These are phyloP conservation scores for Allantophomopsis cytisporea DNA, from an alignment of 2,329 filamentous ascomycete genomes.

Conservation along the genomic window DNA sequence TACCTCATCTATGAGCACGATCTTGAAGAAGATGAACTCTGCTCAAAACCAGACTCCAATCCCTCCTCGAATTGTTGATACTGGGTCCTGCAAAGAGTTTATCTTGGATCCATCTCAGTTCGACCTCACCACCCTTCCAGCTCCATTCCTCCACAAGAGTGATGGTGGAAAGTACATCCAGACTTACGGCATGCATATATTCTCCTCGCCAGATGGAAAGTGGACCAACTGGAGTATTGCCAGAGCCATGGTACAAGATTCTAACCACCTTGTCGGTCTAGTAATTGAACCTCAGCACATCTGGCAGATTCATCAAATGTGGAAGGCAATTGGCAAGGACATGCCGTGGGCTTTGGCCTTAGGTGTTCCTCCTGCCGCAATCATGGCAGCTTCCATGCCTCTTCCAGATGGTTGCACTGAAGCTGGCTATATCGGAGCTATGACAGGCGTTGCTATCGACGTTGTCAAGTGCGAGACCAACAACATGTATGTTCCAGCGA, in stretches of 20 bases:
- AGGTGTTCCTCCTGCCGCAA: slow-evolving; percentile 33
- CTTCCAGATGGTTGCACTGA: slow-evolving; percentile 33
- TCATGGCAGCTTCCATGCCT: slow-evolving; percentile 32
- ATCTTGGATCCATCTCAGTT: slow-evolving; percentile 22
- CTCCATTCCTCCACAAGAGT: slow-evolving; percentile 25
- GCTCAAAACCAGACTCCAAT: slow-evolving; percentile 20
- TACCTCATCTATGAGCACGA: slow-evolving; percentile 21
- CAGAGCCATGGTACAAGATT: slow-evolving; percentile 31
- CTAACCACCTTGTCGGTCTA: slow-evolving; percentile 24
- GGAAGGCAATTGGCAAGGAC: slow-evolving; percentile 28
- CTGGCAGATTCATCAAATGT: slow-evolving; percentile 29
- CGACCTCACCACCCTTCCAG: slow-evolving; percentile 26
- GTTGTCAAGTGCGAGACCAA: slow-evolving; percentile 38
- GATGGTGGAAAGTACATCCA: slow-evolving; percentile 37
- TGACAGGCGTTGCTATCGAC: slow-evolving; percentile 28
- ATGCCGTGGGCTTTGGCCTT: slow-evolving; percentile 32
- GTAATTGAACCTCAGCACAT: slow-evolving; percentile 32
- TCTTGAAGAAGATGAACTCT: slow-evolving; percentile 26
- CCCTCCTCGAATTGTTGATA: slow-evolving; percentile 17
- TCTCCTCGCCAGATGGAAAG: slow-evolving; percentile 27
- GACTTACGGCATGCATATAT: slow-evolving; percentile 33
- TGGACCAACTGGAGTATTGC: slow-evolving; percentile 35
- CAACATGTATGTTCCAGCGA: slow-evolving; percentile 31
- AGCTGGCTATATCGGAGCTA: slow-evolving; percentile 31
- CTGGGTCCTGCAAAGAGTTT: slow-evolving; percentile 29